A percentile compares a stretch with the other conserved stretches of the same genome.
These are phyloP conservation scores for Trifolium subterraneum DNA, from an alignment of 306 rosid genomes.

Conservation along the genomic window DNA sequence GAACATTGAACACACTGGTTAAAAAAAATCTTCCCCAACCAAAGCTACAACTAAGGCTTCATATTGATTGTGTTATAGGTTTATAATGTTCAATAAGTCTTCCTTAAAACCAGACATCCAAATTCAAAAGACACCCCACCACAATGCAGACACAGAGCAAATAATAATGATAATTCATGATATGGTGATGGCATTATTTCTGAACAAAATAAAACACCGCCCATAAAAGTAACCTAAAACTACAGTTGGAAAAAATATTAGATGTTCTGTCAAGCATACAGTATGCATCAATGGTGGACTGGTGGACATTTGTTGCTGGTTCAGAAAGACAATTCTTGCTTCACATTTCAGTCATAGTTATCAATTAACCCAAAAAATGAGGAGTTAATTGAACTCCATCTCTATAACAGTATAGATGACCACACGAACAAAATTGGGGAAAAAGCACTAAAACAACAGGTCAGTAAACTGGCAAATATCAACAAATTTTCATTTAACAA, in stretches of 20 bases:
- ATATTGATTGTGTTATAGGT: not conserved
- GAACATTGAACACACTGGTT: not conserved
- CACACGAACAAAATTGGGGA: not conserved
- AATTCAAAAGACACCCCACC: not conserved
- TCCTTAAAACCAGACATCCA: not conserved
- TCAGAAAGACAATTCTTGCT: not conserved
- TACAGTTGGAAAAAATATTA: not conserved
- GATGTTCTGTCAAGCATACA: not conserved
- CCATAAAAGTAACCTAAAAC: not conserved
- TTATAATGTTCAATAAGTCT: not conserved
- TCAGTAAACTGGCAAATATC: not conserved
- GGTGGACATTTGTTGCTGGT: slow-evolving; percentile 7
- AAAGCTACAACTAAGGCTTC: not conserved
- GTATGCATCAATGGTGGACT: not conserved
- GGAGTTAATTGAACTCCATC: slow-evolving; percentile 2
- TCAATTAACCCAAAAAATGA: not conserved
- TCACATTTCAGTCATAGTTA: slow-evolving; percentile 8
- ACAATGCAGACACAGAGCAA: not conserved
- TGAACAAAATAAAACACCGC: not conserved
- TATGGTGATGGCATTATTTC: slow-evolving; percentile 8
- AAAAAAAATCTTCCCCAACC: slow-evolving; percentile 3
- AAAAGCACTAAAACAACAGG: slow-evolving; percentile 2
- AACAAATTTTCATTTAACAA: slow-evolving; percentile 17
- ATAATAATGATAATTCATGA: not conserved
- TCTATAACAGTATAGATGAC: slow-evolving; percentile 18